These are phyloP conservation scores for Lentinula boryana DNA, from an alignment of 768 basidiomycete species.

Conservation along the genomic window DNA sequence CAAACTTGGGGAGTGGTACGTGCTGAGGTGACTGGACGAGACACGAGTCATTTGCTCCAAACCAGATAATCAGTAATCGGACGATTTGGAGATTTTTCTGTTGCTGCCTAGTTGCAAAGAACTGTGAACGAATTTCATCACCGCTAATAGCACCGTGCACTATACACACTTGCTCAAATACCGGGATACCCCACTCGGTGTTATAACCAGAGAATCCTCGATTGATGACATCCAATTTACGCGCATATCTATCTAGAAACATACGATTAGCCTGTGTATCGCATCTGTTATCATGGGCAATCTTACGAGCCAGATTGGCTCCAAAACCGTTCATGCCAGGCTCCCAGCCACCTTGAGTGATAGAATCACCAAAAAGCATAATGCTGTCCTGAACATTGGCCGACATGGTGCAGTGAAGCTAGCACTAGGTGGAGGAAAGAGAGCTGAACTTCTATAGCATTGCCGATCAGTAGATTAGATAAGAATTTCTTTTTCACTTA, in stretches of 20 bases:
- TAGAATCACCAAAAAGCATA: slow-evolving; percentile 77
- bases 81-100: slow-evolving; percentile 49
- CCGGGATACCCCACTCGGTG: slow-evolving; percentile 77
- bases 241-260: slow-evolving; percentile 59
- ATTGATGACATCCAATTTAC: slow-evolving; percentile 84
- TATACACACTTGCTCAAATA: slow-evolving; percentile 64
- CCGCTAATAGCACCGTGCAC: background rate
- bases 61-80: slow-evolving; percentile 80
- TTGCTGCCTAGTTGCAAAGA: slow-evolving; percentile 48
- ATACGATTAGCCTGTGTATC: background rate
- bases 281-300: background rate
- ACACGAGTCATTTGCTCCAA: slow-evolving; percentile 85
- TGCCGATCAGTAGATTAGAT: slow-evolving; percentile 3
- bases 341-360: slow-evolving; percentile 67
- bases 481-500: background rate
- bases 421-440: background rate
- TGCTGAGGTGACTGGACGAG: slow-evolving; percentile 63
- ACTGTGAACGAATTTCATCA: slow-evolving; percentile 19
- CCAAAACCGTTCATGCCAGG: slow-evolving; percentile 51
- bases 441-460: background rate
- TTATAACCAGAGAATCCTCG: slow-evolving; percentile 84
- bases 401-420: slow-evolving; percentile 35
- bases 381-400: slow-evolving; percentile 56
- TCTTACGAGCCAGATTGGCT: slow-evolving; percentile 61
- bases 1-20: slow-evolving; percentile 64